Percentiles rank a stretch among this genome's conserved stretches.
Evolutionary conservation across 257 asterid genomes (phyloP).

Genomic region (Fraxinus americana): DNA sequence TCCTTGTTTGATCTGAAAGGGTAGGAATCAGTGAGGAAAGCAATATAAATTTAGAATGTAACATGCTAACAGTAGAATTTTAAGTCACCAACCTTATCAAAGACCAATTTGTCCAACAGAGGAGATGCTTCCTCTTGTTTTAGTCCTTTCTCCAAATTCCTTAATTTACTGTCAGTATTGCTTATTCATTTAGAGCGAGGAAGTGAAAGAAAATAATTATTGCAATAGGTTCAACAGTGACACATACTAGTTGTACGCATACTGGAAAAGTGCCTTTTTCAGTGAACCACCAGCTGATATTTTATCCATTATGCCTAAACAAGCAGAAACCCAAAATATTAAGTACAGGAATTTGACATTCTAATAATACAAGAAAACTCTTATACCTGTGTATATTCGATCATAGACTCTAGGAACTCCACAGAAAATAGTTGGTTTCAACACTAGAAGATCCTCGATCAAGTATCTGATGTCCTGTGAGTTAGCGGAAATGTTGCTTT

Average conservation of each 20-base stretch:
- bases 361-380: not conserved
- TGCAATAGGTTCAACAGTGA: not conserved
- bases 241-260: conserved; percentile 80
- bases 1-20: conserved; percentile 69
- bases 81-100: conserved; percentile 59
- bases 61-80: conserved; percentile 2
- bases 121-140: conserved; percentile 91
- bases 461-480: conserved; percentile 83
- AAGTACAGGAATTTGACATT: not conserved
- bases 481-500: conserved; percentile 14
- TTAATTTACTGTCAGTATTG: conserved; percentile 57
- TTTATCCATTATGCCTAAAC: conserved; percentile 68
- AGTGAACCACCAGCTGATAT: conserved; percentile 73
- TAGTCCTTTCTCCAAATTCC: conserved; percentile 80
- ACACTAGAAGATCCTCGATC: conserved; percentile 77
- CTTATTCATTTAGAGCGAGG: not conserved
- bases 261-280: conserved; percentile 70
- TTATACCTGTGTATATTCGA: conserved; percentile 75
- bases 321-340: conserved; percentile 15
- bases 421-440: conserved; percentile 85
- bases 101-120: conserved; percentile 71
- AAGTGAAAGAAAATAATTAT: not conserved
- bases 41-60: not conserved
- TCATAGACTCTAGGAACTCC: conserved; percentile 96
- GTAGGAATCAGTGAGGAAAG: not conserved